These are phyloP conservation scores for Sorghum bicolor DNA, from an alignment of 176 grass and related monocot species.

Conservation along the genomic window DNA sequence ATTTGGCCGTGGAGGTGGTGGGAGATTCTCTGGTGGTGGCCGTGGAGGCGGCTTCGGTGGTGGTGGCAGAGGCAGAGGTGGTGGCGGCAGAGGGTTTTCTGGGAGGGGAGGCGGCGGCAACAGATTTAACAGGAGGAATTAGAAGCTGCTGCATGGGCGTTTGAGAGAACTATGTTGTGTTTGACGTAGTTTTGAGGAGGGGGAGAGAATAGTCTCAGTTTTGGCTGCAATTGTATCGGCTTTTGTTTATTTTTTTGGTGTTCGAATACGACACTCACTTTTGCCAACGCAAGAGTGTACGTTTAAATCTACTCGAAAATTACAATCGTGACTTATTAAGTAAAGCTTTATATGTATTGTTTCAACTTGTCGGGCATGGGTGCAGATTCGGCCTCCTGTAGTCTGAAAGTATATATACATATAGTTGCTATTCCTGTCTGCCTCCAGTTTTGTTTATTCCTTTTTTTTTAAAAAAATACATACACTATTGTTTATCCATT, in stretches of 20 bases:
- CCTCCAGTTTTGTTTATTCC: too few relatives aligned
- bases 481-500: too few relatives aligned
- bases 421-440: too few relatives aligned
- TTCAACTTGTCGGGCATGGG: not conserved
- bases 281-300: conserved; percentile 10
- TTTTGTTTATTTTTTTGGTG: conserved; percentile 34
- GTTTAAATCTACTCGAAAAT: conserved; percentile 19
- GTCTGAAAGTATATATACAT: too few relatives aligned
- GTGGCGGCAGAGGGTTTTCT: conserved; percentile 43
- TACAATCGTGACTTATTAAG: not conserved
- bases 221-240: conserved; percentile 48
- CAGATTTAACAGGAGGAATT: conserved; percentile 67
- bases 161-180: not conserved
- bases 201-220: conserved; percentile 3
- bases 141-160: conserved; percentile 7
- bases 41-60: conserved; percentile 36
- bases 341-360: conserved; percentile 2
- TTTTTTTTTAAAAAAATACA: too few relatives aligned
- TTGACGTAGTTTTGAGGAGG: conserved; percentile 17
- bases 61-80: conserved; percentile 38
- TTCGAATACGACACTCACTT: conserved; percentile 35
- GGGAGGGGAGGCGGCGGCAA: conserved; percentile 53
- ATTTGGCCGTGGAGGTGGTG: conserved; percentile 44
- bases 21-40: conserved; percentile 43
- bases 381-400: not conserved